Evolutionary conservation across 768 basidiomycete species (phyloP), one percentile per base, ranked within the genome.

Genomic region (Pulveroboletus sp.): DNA sequence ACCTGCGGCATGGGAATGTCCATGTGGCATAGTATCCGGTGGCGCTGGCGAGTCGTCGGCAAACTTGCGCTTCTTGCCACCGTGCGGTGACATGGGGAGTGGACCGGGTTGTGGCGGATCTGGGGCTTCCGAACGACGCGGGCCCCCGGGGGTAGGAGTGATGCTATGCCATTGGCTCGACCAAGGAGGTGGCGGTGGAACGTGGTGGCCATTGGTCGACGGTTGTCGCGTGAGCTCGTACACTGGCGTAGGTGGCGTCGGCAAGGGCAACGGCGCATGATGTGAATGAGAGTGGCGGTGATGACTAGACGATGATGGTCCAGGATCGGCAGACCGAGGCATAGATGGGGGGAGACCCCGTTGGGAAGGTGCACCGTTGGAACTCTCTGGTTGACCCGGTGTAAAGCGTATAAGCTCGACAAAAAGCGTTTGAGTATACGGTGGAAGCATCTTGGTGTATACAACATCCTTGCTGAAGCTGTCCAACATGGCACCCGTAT

Each of bases 401-500:
- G 59, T 55, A 43, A 73, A 72, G 33, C 71, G 70, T 44, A 87
- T 75, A 14, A 91, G 79, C 40, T 91, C 87, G 8, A 90, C 81
- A 59, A 88, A 87, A 5, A 90, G 58, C 2, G 87, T 88, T 50
- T 77, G 79, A 5, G 74, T 79, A 50, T 78, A 79, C 0, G 88
- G 86, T 1, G 75, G 77, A 5, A 76, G 72, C 62, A 90, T 68
- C 56, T 80, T 81, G 71, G 79, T 84, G 66, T 82, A 83, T 27
- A 90, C 72, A 51, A 90, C 71, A 17, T 83, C 81, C 56, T 79
- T 86, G 72, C 84, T 87, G 63, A 78, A 85, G 14, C 72, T 81
- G 47, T 89, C 83, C 33, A 90, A 67, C 83, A 91, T 91, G 52
- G 78, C 78, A 53, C 79, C 76, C 6, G 79, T 81, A 60, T 90